Evolutionary conservation across 2,329 filamentous ascomycete genomes (phyloP).

Genomic region (Colletotrichum destructivum): DNA sequence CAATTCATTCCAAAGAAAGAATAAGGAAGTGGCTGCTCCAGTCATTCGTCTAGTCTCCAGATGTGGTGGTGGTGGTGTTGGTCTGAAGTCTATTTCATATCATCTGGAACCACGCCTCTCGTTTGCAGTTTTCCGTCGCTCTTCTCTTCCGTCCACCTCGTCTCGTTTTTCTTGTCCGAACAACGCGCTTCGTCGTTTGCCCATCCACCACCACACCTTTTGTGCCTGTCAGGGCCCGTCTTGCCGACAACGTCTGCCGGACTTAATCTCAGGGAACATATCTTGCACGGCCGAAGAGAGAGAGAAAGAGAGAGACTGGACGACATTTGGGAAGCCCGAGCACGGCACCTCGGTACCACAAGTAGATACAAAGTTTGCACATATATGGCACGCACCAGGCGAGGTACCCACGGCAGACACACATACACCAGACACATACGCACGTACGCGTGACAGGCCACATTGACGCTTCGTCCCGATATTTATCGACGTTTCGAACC

Average conservation of each 20-base stretch:
- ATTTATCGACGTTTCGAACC: slow-evolving; percentile 39
- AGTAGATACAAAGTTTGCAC: slow-evolving; percentile 19
- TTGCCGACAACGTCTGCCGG: slow-evolving; percentile 2
- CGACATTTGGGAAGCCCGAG: slow-evolving; percentile 9
- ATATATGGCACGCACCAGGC: slow-evolving; percentile 16
- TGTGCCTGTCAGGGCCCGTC: slow-evolving; percentile 1
- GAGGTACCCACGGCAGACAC: slow-evolving; percentile 23
- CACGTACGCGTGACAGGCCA: slow-evolving; percentile 32
- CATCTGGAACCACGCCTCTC: slow-evolving; percentile 24
- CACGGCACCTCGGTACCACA: background rate
- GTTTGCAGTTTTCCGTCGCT: slow-evolving; percentile 10
- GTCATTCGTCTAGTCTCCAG: no score
- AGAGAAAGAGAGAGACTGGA: slow-evolving; percentile 5
- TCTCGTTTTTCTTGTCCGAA: background rate
- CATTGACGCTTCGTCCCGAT: slow-evolving; percentile 36
- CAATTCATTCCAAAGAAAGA: slow-evolving; percentile 35
- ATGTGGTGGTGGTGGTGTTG: no score
- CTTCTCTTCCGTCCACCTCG: slow-evolving; percentile 8
- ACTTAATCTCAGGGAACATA: slow-evolving; percentile 11
- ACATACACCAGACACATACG: slow-evolving; percentile 4
- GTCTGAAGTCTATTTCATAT: slow-evolving; percentile 27
- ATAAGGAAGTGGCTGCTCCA: background rate
- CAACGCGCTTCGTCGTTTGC: background rate
- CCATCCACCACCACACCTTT: background rate
- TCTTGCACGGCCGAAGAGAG: background rate